phyloP scores from a whole-genome alignment of 2,329 filamentous ascomycete genomes.

The Neofusicoccum umdonicola region DNA sequence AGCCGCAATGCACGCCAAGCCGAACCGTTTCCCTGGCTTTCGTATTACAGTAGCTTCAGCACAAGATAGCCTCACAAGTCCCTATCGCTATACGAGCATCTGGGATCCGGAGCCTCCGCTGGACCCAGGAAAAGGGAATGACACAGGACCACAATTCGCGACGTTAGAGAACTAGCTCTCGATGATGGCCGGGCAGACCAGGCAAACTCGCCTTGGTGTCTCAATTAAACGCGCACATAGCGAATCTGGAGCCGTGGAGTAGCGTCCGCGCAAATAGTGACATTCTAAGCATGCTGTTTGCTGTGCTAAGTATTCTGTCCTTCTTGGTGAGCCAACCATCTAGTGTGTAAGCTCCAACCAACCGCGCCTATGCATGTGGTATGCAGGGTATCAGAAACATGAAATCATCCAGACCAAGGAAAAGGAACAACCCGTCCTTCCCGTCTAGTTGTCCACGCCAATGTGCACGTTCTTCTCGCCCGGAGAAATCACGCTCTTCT shows the following conservation, averaged over 20 bases:
- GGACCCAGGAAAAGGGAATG: too few species aligned
- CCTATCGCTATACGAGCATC: too few species aligned
- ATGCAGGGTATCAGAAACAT: constrained; percentile 17
- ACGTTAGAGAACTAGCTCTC: too few species aligned
- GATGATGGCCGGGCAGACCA: too few species aligned
- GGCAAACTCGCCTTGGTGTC: background rate
- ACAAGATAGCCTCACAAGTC: background rate
- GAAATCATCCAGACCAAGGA: background rate
- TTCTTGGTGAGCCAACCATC: background rate
- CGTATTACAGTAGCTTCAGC: background rate
- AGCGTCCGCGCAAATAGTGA: background rate
- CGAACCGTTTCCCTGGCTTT: background rate
- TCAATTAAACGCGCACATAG: background rate
- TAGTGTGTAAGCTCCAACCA: background rate
- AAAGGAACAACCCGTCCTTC: background rate
- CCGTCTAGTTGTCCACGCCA: constrained; percentile 52
- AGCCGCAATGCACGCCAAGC: background rate
- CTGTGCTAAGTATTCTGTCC: background rate
- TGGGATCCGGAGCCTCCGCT: too few species aligned
- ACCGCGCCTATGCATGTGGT: constrained; percentile 8
- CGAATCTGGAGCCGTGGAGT: background rate
- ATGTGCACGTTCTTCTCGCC: constrained; percentile 64
- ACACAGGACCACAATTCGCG: too few species aligned
- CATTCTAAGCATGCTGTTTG: background rate
- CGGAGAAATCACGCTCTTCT: constrained; percentile 56